These are phyloP conservation scores for Coniochaeta sp. DNA, from an alignment of 2,329 filamentous ascomycete genomes.

Conservation along the genomic window DNA sequence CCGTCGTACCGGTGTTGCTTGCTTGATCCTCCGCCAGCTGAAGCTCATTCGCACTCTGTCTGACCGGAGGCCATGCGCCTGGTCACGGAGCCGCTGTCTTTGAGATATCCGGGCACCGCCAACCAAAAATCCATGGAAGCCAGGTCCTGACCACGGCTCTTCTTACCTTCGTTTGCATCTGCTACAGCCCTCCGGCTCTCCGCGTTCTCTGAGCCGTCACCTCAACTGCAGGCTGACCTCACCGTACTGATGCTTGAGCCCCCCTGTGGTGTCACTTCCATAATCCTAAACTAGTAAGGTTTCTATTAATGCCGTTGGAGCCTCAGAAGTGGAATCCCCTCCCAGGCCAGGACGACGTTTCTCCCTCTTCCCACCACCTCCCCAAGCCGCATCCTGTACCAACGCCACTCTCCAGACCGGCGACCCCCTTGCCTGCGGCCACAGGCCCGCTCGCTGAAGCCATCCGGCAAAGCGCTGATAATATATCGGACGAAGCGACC, in stretches of 20 bases:
- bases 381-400: background rate
- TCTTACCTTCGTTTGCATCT: background rate
- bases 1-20: background rate
- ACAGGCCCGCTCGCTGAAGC: conserved; percentile 11
- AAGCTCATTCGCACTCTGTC: background rate
- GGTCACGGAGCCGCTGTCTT: background rate
- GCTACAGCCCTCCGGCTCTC: background rate
- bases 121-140: background rate
- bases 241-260: background rate
- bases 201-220: background rate
- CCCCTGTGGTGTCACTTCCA: background rate
- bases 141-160: background rate
- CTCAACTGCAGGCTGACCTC: background rate
- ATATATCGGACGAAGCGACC: conserved; percentile 8
- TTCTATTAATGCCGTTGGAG: conserved; percentile 7
- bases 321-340: background rate
- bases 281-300: background rate
- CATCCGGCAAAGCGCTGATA: conserved; percentile 3
- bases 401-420: conserved; percentile 5
- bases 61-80: background rate
- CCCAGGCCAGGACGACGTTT: background rate
- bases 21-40: background rate
- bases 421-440: conserved; percentile 3
- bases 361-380: background rate
- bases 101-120: background rate